Evolutionary conservation across 2,329 filamentous ascomycete species (phyloP).

Genomic region (Atkinsonella hypoxylon): DNA sequence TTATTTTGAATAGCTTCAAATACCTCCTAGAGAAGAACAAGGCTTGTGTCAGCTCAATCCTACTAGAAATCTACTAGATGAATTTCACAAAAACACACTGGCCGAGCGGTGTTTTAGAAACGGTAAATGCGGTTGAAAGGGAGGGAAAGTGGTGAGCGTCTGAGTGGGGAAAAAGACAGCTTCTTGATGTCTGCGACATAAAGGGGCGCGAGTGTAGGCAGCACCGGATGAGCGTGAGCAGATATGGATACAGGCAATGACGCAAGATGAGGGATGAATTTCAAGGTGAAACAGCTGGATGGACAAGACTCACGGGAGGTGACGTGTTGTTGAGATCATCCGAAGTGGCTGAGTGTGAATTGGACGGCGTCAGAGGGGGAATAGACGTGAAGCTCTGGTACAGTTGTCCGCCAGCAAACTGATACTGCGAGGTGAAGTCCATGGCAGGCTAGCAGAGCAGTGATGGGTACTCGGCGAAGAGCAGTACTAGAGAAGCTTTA

Average conservation of each 20-base stretch:
- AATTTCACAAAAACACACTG: no score
- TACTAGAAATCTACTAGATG: not conserved
- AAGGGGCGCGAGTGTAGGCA: no score
- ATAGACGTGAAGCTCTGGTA: conserved; percentile 44
- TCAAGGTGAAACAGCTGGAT: not conserved
- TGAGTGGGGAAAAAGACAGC: not conserved
- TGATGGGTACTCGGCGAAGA: not conserved
- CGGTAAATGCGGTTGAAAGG: not conserved
- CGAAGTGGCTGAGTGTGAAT: conserved; percentile 5
- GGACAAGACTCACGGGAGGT: conserved; percentile 3
- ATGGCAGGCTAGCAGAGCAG: conserved; percentile 20
- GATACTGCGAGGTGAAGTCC: conserved; percentile 39
- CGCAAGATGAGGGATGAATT: not conserved
- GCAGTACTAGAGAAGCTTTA: not conserved
- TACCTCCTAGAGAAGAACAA: conserved; percentile 28
- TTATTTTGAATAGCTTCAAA: conserved; percentile 32
- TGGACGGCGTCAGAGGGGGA: conserved; percentile 39
- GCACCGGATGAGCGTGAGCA: not conserved
- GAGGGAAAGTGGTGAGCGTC: not conserved
- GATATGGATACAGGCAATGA: not conserved
- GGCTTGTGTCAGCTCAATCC: not conserved
- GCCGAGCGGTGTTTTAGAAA: no score
- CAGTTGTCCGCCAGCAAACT: conserved; percentile 35
- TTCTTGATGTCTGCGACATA: no score
- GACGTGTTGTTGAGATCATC: conserved; percentile 7